Evolutionary conservation across 2,329 filamentous ascomycete species (phyloP), one percentile per base, ranked within the genome.

Genomic region (Fusarium algeriense): DNA sequence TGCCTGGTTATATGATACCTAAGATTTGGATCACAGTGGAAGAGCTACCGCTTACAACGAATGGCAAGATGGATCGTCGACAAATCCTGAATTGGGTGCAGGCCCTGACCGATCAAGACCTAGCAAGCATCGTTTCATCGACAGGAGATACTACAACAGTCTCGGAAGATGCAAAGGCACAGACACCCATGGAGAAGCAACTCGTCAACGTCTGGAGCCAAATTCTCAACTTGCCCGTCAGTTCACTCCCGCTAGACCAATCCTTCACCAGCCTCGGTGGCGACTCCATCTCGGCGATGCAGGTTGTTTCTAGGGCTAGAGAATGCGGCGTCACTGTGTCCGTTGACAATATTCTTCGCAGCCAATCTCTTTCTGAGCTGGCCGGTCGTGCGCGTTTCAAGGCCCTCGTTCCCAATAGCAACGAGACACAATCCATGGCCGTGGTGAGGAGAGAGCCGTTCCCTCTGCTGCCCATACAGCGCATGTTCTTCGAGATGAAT

Each of bases 401-500:
- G 49, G 49, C 49, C 9, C 49, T 52, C 10, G 15, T 9, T 9
- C 32, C 49, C 17, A 37, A 52, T n/a, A 28, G 7, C 34, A 52
- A 52, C 17, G 23, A 30, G 35, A 52, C 14, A 7, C 17, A 52
- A 28, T 52, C 49, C 23, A 14, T 30, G 34, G 34, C 9, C 23
- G 20, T 30, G 49, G 49, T 14, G 32, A 38, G 7, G 11, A 20
- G 7, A 20, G 49, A 52, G 12, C 49, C 49, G 12, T 52, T 52
- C 23, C 34, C 34, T 52, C 49, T 52, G 6, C 6, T 40, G 12
- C 49, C 49, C 7, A 52, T 38, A 28, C 34, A 52, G 15, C 32
- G 49, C 17, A 52, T 52, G 49, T 52, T 52, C 49, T 52, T 52
- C 20, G 23, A 52, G 49, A 52, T 38, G 49, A 52, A 38, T 52